Base-by-base conservation (phyloP, 2,329 filamentous ascomycete genomes). In the Chaetomium olivaceum region DNA sequence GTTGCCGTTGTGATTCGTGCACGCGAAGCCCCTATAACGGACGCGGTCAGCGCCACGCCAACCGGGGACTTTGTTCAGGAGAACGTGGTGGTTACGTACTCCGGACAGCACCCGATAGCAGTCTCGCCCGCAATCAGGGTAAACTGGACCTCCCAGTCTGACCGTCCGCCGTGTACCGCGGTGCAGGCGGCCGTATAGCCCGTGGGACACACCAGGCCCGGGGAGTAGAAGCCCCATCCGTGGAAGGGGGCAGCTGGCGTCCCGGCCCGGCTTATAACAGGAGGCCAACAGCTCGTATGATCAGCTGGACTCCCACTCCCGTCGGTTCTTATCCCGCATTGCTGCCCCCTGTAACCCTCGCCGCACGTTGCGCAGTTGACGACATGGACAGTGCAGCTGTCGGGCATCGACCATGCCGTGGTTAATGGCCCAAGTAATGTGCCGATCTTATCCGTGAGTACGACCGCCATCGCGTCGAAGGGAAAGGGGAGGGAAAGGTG, bases 211-310 rank as follows among this genome's bases (percentile, higher is more conserved):
- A 43, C 59, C 21, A 65, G 11, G 0, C 63, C 63, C 5, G 63
- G 63, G 5, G 63, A 65, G 59, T 65, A 65, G 36, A 36, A 65
- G 1, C 63, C 63, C 63, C 59, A 65, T 27, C 63, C 63, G 1
- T 29, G 0, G n/a, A 59, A 62, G 1, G 63, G 59, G 8, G 21
- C 9, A 0, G 4, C 2, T 29, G 43, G 43, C 11, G 48, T 16
- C 16, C 21, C 58, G 14, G 29, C 33, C 8, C 1, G 7, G 1
- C 2, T 1, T 4, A 14, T 51, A 5, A 12, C 33, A 2, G 63
- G 63, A 9, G 63, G 63, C 59, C 63, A 65, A 36, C 63, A 62
- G 14, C 2, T 29, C n/a, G 46, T 48, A 25, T 65, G 12, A 14
- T 65, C 63, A n/a, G 54, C 1, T 1, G 46, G 29, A 0, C 5